Evolutionary conservation across 1,284 basidiomycete genomes (phyloP), one percentile per base, ranked within the genome.

Genomic region (Ceratobasidium sp.): DNA sequence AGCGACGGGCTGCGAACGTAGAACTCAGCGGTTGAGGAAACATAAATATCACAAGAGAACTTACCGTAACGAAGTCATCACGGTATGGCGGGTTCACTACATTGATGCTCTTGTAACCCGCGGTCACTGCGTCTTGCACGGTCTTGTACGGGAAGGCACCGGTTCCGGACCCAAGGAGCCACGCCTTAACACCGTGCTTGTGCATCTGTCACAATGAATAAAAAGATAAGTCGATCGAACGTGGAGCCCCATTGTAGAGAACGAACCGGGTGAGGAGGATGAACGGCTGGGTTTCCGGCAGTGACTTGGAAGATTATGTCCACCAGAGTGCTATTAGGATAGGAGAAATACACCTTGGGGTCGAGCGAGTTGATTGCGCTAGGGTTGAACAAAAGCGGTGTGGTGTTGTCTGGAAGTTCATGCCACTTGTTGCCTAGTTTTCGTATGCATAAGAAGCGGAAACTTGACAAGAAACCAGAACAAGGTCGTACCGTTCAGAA

Each of bases 131-230:
- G 17, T 77, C 76, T 26, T 69, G 44, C 44, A 77, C 38, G 7
- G 76, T 67, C 12, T 56, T 57, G 9, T 62, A 61, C 20, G 76
- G 76, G 66, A 77, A 77, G 12, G 23, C 33, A 13, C 76, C 76
- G 23, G 44, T 42, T 20, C 76, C 76, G 13, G 76, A 69, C 10
- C 76, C 76, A 57, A 77, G 76, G 57, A 70, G 64, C 46, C 57
- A 77, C 12, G 66, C 76, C 40, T 77, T 77, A 15, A 68, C 56
- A 9, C 68, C 68, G 38, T 77, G 76, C 64, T 77, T 77, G 48
- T 77, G 76, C 66, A 77, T 77, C 48, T 62, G 50, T 9, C 5
- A 23, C 64, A 26, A 54, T 20, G 23, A 26, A 38, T 42, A 38
- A 44, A 9, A 23, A 33, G 40, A 15, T 57, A 10, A 56, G 67